Evolutionary conservation across 768 basidiomycete species (phyloP), one percentile per base, ranked within the genome.

Genomic region (Gloeophyllum trabeum): DNA sequence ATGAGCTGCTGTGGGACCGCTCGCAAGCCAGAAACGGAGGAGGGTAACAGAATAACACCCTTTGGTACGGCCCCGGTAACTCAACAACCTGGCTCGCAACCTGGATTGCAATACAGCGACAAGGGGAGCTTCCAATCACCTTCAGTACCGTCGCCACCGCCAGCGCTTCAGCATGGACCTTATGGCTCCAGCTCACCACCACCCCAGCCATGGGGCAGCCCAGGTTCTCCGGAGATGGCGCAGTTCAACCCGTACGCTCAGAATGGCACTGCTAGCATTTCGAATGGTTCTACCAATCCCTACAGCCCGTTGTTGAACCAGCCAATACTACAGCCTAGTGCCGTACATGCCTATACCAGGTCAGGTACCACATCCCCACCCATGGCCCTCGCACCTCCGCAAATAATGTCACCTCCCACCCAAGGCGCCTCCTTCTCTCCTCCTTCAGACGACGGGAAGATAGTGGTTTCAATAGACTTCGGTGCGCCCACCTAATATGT

Each of bases 391-490:
- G 6, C 24, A 22, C 10, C 24, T 3, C 28, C 24, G 16, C 38
- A 39, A 4, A 5, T 39, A 16, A 21, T 20, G 38, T 13, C 19
- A n/a, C n/a, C n/a, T n/a, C 19, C n/a, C 22, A n/a, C n/a, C 19
- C 38, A 4, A 23, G 34, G 34, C 34, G 34, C 39, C 39, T 6
- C 16, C 39, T 36, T 39, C 30, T 16, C 12, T 18, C 13, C 41
- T 14, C 32, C 41, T 16, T 34, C 41, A 14, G 71, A 85, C 50
- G 84, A 87, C 55, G 81, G 83, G n/a, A 85, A 79, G 55, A 67
- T 89, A 63, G 86, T 83, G 7, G 67, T 89, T 16, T 76, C 85
- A 3, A 87, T 89, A 46, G 86, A 89, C 60, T 88, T 88, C 52
- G 85, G 84, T 82, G 48, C 46, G 71, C 59, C 4, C 37, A 34